Evolutionary conservation across 2,329 filamentous ascomycete genomes (phyloP), one percentile per base, ranked within the genome.

Genomic region (Aspergillus eucalypticola): DNA sequence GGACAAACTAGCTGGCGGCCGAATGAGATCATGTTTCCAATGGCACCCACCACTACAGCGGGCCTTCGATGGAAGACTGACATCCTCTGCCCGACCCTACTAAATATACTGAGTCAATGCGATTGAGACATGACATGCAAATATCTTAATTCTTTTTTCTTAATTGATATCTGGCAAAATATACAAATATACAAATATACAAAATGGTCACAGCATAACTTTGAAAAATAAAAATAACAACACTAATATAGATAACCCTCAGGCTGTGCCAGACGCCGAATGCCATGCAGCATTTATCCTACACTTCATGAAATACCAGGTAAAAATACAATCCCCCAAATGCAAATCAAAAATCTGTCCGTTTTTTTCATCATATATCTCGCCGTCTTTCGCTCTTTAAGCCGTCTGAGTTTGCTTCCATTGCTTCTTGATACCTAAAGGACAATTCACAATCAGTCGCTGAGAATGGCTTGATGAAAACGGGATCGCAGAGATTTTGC

Each of bases 341-440:
- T 39, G 59, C 19, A 54, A 56, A 46, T 50, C 60, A 32, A 49
- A 17, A 58, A 27, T 55, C 39, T 62, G 59, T 50, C 19, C 44
- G 21, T 32, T 27, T 54, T 38, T 54, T 59, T 56, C 25, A 50
- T 61, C n/a, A 32, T 62, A 50, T 32, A 29, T 49, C 38, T 35
- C 23, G 25, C 55, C 48, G 50, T n/a, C 32, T 35, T 35, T 35
- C 56, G 15, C 50, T 56, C 39, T 56, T 71, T 62, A 75, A 62
- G 72, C 71, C 39, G 69, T 68, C 60, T 74, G 66, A 19, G 65
- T 69, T 58, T 72, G 68, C 57, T 72, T 74, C 81, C 81, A 83
- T 66, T 78, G 75, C 57, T 78, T 71, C 67, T 78, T 78, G 60
- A 83, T 82, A 49, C 80, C 78, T 79, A 57, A 52, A 11, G 32